A percentile compares a stretch with the other conserved stretches of the same genome.
These are phyloP conservation scores for Coemansia sp. DNA, from an alignment of 192 early-diverging fungal genomes.

Conservation along the genomic window DNA sequence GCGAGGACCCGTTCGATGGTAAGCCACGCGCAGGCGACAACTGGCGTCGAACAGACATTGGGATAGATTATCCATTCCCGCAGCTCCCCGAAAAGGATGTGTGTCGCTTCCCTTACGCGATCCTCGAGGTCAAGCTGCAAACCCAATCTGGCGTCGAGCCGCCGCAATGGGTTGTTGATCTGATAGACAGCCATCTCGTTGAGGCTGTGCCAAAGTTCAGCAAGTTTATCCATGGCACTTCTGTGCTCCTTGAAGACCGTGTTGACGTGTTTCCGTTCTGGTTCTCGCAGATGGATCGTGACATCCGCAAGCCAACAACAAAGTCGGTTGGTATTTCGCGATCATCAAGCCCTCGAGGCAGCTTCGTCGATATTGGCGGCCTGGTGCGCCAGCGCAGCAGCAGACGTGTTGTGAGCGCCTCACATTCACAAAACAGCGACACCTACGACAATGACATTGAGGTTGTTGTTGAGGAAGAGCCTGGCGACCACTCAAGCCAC, in stretches of 20 bases:
- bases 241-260: slow-evolving; percentile 79
- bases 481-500: slow-evolving; percentile 41
- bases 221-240: slow-evolving; percentile 95
- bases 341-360: slow-evolving; percentile 44
- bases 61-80: slow-evolving; percentile 76
- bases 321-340: slow-evolving; percentile 58
- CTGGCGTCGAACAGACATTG: slow-evolving; percentile 92
- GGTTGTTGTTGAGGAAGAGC: slow-evolving; percentile 40
- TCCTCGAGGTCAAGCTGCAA: slow-evolving; percentile 97
- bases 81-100: slow-evolving; percentile 80
- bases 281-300: slow-evolving; percentile 92
- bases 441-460: slow-evolving; percentile 35
- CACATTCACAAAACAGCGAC: slow-evolving; percentile 30
- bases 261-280: slow-evolving; percentile 91
- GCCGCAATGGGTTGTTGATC: slow-evolving; percentile 91
- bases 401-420: slow-evolving; percentile 14
- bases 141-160: slow-evolving; percentile 88
- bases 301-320: slow-evolving; percentile 81
- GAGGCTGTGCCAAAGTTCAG: slow-evolving; percentile 97
- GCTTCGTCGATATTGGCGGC: slow-evolving; percentile 39
- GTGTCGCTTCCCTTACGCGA: slow-evolving; percentile 90
- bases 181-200: slow-evolving; percentile 88
- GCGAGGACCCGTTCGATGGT: slow-evolving; percentile 83
- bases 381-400: slow-evolving; percentile 25
- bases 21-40: slow-evolving; percentile 72